A percentile compares a stretch with the other conserved stretches of the same genome.
phyloP scores from a whole-genome alignment of 805 yeast genomes.

The Diddensiella transvaalensis region DNA sequence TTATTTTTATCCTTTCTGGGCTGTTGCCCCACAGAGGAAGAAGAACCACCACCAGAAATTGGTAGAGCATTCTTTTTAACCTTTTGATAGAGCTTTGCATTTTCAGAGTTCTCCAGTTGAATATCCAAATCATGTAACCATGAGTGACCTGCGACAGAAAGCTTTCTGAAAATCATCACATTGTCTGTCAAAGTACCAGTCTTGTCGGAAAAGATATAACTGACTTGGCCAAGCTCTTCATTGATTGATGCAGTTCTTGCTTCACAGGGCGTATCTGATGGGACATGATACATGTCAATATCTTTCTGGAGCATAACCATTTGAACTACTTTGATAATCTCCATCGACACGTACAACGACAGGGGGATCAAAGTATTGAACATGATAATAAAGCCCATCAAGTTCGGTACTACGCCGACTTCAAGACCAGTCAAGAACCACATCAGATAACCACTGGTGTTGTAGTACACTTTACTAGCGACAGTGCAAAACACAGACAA shows the following conservation, averaged over 20 bases:
- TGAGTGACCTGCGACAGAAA: constrained; percentile 81
- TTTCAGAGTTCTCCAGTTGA: constrained; percentile 32
- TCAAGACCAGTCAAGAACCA: constrained; percentile 78
- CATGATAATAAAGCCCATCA: constrained; percentile 97
- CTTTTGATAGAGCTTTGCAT: neutral
- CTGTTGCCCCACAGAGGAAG: neutral
- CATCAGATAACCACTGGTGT: constrained; percentile 38
- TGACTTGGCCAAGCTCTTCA: constrained; percentile 96
- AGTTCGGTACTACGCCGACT: constrained; percentile 81
- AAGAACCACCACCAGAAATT: neutral
- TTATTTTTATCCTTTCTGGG: neutral
- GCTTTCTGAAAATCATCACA: constrained; percentile 84
- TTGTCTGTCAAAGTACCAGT: constrained; percentile 97
- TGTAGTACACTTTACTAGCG: constrained; percentile 61
- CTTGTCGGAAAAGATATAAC: constrained; percentile 91
- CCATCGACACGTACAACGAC: constrained; percentile 94
- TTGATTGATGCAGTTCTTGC: constrained; percentile 93
- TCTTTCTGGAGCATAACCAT: constrained; percentile 79
- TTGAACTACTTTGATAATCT: constrained; percentile 87
- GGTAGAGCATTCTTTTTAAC: neutral
- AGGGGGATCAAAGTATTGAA: constrained; percentile 93
- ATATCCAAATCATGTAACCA: constrained; percentile 79
- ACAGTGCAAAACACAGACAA: constrained; percentile 78
- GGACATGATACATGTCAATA: constrained; percentile 87
- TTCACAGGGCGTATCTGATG: constrained; percentile 85